Conservation (phyloP, 148 eudicot genomes). For the Camellia lanceoleosa region DNA sequence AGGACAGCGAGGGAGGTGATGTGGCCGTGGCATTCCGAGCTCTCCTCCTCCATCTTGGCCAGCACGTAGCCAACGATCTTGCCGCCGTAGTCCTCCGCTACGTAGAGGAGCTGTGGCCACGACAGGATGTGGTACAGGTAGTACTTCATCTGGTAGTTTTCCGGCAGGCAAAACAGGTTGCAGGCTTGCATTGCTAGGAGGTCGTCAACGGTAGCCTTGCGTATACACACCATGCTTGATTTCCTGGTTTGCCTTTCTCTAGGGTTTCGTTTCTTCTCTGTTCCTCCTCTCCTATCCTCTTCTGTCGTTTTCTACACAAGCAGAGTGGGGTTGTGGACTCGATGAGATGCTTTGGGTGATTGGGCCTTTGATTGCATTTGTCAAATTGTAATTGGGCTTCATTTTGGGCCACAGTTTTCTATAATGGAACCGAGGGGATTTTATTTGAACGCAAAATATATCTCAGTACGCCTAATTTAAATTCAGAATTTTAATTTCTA, state of each 20-base stretch:
- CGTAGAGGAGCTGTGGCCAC: slow-evolving; percentile 90
- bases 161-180: slow-evolving; percentile 81
- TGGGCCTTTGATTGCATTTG: too few species aligned
- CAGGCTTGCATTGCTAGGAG: slow-evolving; percentile 87
- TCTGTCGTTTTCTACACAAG: too few species aligned
- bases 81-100: slow-evolving; percentile 87
- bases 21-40: slow-evolving; percentile 87
- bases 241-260: neutral
- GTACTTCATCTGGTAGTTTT: slow-evolving; percentile 95
- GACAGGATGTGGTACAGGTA: slow-evolving; percentile 91
- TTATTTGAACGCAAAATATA: too few species aligned
- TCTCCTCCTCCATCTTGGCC: slow-evolving; percentile 94
- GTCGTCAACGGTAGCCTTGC: slow-evolving; percentile 83
- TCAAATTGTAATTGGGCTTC: too few species aligned
- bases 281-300: neutral
- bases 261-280: slow-evolving; percentile 24
- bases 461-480: too few species aligned
- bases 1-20: slow-evolving; percentile 88
- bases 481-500: too few species aligned
- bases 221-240: slow-evolving; percentile 66
- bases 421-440: too few species aligned
- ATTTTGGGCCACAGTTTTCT: too few species aligned
- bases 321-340: too few species aligned
- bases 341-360: too few species aligned
- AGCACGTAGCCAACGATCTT: slow-evolving; percentile 81